These are phyloP conservation scores for Rhizopogon salebrosus DNA, from an alignment of 768 basidiomycete genomes.

Conservation along the genomic window DNA sequence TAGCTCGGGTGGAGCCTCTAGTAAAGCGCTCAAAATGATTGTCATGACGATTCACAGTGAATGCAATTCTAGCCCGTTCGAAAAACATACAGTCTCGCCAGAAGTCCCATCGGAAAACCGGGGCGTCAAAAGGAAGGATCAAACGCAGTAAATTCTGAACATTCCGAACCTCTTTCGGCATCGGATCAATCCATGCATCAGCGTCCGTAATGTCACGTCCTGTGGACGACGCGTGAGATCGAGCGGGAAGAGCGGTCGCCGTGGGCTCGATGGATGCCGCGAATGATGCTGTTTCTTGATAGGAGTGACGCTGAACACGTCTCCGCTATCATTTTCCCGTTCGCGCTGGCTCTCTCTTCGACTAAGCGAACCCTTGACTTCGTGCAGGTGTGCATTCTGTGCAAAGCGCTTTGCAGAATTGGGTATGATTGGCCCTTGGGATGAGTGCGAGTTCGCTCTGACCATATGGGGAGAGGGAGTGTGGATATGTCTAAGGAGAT, in stretches of 20 bases:
- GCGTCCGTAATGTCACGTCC: constrained; percentile 10
- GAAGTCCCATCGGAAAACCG: background rate
- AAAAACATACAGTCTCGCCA: background rate
- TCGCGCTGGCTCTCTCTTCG: constrained; percentile 6
- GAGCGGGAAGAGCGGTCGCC: constrained; percentile 9
- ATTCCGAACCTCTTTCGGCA: constrained; percentile 26
- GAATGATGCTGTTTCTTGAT: background rate
- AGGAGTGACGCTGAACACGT: constrained; percentile 11
- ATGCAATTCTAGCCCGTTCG: too few relatives aligned
- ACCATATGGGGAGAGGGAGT: constrained; percentile 33
- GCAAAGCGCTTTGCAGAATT: constrained; percentile 56
- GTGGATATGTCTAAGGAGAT: constrained; percentile 23
- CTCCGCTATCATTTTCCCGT: constrained; percentile 11
- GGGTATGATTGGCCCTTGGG: constrained; percentile 12
- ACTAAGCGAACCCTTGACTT: constrained; percentile 35
- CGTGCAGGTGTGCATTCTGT: constrained; percentile 63
- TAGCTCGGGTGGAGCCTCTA: too few relatives aligned
- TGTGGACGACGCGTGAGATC: background rate
- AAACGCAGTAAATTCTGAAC: constrained; percentile 7
- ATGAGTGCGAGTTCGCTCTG: constrained; percentile 42
- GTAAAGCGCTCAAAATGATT: background rate
- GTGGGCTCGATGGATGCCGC: background rate
- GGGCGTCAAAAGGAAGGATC: constrained; percentile 1
- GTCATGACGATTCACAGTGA: background rate
- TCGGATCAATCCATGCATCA: constrained; percentile 36